Base-by-base conservation (phyloP, 2,329 filamentous ascomycete species). In the Hymenotorrendiella dingleyae region DNA sequence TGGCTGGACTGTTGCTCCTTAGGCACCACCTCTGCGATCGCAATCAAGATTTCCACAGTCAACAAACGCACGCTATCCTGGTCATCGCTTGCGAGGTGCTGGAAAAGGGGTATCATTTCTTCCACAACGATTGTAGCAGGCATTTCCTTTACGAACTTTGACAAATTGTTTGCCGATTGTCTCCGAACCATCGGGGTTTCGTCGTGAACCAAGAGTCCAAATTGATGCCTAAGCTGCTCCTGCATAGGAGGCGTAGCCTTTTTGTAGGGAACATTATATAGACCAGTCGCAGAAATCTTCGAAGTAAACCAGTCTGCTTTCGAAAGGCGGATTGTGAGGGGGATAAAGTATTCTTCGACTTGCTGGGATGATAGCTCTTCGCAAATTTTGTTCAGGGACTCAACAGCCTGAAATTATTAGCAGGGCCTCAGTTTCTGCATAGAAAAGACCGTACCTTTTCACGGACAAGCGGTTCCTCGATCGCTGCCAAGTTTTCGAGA, bases 221-320 rank as follows among this genome's bases (percentile, higher is more conserved):
- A 98, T 61, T 96, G 88, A 67, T 91, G 84, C 61, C 93, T 80
- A 46, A 98, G 82, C 57, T 83, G 84, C 69, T 95, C 88, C 70
- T 98, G 93, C 54, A 90, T 80, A n/a, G 82, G 76, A 39, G 84
- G 77, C 42, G 88, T 84, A 47, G 93, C 88, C 73, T 94, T 94
- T 60, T 82, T 84, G 73, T 98, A 98, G 53, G 93, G 91, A 36
- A 82, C 80, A 64, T 86, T 93, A 72, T 91, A 98, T 50, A 98
- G 84, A 50, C 93, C 93, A 53, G 91, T 95, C 50, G 91, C 93
- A 23, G 93, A 98, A 53, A 98, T 93, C 72, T 97, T 98, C 53
- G 93, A 97, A 45, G 93, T 98, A 68, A 98, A 98, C 93, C 93
- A 98, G 70, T 98, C 93, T 68, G 93, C 93, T 77, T 97, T 98